Percentiles rank a stretch among this genome's conserved stretches.
These are phyloP conservation scores for Blastocystis sp. DNA, from an alignment of 352 stramenopile species.

Conservation along the genomic window DNA sequence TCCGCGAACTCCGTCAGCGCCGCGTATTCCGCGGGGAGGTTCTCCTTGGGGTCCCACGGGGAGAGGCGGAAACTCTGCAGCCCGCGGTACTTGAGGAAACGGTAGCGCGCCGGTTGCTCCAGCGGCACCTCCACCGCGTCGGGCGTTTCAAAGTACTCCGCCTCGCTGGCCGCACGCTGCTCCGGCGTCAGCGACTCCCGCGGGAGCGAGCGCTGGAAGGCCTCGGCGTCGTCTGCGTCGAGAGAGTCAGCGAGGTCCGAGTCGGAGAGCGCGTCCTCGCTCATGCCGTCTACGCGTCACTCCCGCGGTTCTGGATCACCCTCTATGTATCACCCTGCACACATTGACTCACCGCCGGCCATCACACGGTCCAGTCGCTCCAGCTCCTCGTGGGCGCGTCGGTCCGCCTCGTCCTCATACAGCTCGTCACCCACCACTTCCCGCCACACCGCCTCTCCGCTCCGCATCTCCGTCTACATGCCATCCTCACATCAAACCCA, in stretches of 20 bases:
- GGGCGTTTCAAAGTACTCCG: conserved; percentile 83
- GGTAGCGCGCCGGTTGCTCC: conserved; percentile 67
- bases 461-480: conserved; percentile 55
- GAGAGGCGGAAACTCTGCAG: conserved; percentile 89
- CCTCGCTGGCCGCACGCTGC: conserved; percentile 75
- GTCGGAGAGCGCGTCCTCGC: conserved; percentile 10
- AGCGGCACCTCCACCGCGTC: conserved; percentile 79
- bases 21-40: conserved; percentile 86
- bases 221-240: conserved; percentile 54
- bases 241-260: conserved; percentile 35
- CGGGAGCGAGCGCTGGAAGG: conserved; percentile 12
- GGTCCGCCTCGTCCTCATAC: conserved; percentile 61
- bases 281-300: background rate
- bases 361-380: conserved; percentile 64
- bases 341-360: background rate
- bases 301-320: background rate
- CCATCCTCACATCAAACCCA: conserved; percentile 8
- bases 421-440: conserved; percentile 67
- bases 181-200: conserved; percentile 63
- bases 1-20: conserved; percentile 88
- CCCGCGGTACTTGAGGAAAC: conserved; percentile 79
- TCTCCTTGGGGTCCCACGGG: conserved; percentile 92
- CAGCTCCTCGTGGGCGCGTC: conserved; percentile 60
- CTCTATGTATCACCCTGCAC: background rate
- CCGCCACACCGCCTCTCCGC: conserved; percentile 77